Evolutionary conservation across 2,329 filamentous ascomycete species (phyloP).

Genomic region (Monilinia polystroma): DNA sequence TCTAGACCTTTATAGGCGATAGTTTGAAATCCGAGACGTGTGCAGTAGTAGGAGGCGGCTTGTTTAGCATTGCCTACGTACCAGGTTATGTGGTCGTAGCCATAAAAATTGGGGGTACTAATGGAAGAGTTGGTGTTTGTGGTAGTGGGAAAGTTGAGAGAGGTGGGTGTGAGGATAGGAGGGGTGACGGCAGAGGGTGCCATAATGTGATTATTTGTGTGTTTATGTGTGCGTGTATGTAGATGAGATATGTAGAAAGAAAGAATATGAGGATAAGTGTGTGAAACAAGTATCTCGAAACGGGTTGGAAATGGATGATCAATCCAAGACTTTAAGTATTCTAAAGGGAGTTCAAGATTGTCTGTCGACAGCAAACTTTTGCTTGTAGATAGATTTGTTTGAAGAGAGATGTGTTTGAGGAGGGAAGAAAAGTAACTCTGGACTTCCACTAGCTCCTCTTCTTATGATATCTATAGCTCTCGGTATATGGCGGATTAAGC

Average conservation of each 20-base stretch:
- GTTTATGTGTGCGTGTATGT: neutral
- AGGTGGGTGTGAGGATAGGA: conserved; percentile 29
- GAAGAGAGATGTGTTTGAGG: neutral
- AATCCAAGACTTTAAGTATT: conserved; percentile 5
- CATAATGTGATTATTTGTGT: conserved; percentile 26
- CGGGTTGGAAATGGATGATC: neutral
- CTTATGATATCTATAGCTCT: conserved; percentile 5
- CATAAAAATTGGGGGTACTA: conserved; percentile 60
- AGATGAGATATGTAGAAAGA: neutral
- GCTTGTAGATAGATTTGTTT: neutral
- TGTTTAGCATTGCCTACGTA: conserved; percentile 97
- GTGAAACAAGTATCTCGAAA: conserved; percentile 14
- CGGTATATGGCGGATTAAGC: conserved; percentile 10
- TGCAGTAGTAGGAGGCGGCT: conserved; percentile 83
- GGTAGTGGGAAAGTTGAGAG: conserved; percentile 42
- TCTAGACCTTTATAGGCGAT: conserved; percentile 86
- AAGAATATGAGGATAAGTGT: neutral
- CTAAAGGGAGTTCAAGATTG: neutral
- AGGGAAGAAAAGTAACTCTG: neutral
- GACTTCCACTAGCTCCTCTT: conserved; percentile 7
- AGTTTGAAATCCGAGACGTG: conserved; percentile 79
- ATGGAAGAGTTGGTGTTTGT: conserved; percentile 9
- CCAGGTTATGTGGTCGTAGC: conserved; percentile 93
- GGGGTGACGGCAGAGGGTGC: conserved; percentile 31
- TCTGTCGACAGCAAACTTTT: conserved; percentile 10